phyloP scores from a whole-genome alignment of 768 basidiomycete genomes.

The Leccinum longicurvipes region DNA sequence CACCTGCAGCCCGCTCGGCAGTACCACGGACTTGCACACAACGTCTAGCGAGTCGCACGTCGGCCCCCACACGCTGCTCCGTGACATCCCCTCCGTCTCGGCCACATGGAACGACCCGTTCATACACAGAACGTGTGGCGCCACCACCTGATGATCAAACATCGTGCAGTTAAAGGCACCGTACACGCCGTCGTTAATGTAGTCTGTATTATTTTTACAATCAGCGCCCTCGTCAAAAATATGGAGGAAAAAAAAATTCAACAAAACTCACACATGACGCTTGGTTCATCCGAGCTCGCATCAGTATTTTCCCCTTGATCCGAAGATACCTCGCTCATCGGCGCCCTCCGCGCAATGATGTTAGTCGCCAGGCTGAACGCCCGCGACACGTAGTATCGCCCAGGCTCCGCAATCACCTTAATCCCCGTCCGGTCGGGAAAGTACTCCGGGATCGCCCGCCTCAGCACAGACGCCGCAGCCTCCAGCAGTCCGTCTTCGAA shows the following conservation, averaged over 20 bases:
- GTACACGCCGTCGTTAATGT: slow-evolving; percentile 99
- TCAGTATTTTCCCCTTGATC: slow-evolving; percentile 16
- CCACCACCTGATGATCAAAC: slow-evolving; percentile 93
- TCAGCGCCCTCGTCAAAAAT: slow-evolving; percentile 3
- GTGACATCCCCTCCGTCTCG: slow-evolving; percentile 39
- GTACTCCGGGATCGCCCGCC: slow-evolving; percentile 64
- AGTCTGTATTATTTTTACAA: slow-evolving; percentile 53
- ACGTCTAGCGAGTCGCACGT: slow-evolving; percentile 98
- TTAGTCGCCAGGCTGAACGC: slow-evolving; percentile 92
- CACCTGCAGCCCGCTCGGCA: slow-evolving; percentile 71
- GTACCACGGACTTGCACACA: slow-evolving; percentile 60
- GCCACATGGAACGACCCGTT: slow-evolving; percentile 52
- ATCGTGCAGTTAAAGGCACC: slow-evolving; percentile 96
- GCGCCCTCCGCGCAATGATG: slow-evolving; percentile 85
- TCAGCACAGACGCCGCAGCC: slow-evolving; percentile 67
- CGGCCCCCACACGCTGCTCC: slow-evolving; percentile 92
- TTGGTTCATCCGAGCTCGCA: slow-evolving; percentile 37
- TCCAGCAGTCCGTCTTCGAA: slow-evolving; percentile 91
- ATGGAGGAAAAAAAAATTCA: slow-evolving; percentile 14
- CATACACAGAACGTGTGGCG: slow-evolving; percentile 77
- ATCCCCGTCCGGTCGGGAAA: slow-evolving; percentile 73
- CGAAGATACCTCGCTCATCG: slow-evolving; percentile 36
- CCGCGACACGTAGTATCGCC: slow-evolving; percentile 87
- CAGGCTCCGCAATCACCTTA: slow-evolving; percentile 92
- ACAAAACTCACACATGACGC: slow-evolving; percentile 83